Base-by-base conservation (phyloP, 768 basidiomycete genomes). In the Termitomyces sp. region DNA sequence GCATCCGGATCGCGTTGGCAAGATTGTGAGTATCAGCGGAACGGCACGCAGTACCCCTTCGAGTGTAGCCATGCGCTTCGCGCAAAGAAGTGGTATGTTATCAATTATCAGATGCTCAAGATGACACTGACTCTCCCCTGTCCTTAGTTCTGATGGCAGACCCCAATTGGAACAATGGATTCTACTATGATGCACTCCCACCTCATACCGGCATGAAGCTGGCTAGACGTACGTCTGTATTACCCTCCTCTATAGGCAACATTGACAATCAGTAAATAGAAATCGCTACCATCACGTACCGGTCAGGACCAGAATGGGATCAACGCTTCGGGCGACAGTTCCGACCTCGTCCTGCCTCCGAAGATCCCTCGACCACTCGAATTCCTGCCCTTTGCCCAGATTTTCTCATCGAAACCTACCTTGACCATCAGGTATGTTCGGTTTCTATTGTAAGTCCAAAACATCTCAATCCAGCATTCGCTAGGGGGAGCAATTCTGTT, bases 231-330 rank as follows among this genome's bases (percentile, higher is more conserved):
- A 69, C 55, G 75, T 68, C 50, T 32, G 16, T 35, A 51, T 57
- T 6, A 35, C 15, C 46, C 33, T 24, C 35, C 39, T 40, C 18
- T 35, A 50, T 53, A 59, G 18, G 54, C 55, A 56, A 24, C 48
- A 60, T 28, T 51, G 33, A 24, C 20, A 20, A 44, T 39, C 0
- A 44, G 9, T 7, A 9, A 32, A 2, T 71, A 98, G 96, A 99
- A 78, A 98, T 99, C 65, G 97, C 97, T 12, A 99, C 97, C 3
- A 97, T 99, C 70, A 98, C 97, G 0, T 99, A 99, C 74, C 89
- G 97, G 40, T 98, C 97, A 13, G 97, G 97, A 1, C 97, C 97
- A 7, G 97, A 99, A 74, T 99, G 97, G 97, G 97, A 99, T 75
- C 83, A 90, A 65, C 90, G 97, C n/a, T 99, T 99, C 70, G 95